Conservation (phyloP, 2,329 filamentous ascomycete genomes). For the Pyrenochaeta sp. region DNA sequence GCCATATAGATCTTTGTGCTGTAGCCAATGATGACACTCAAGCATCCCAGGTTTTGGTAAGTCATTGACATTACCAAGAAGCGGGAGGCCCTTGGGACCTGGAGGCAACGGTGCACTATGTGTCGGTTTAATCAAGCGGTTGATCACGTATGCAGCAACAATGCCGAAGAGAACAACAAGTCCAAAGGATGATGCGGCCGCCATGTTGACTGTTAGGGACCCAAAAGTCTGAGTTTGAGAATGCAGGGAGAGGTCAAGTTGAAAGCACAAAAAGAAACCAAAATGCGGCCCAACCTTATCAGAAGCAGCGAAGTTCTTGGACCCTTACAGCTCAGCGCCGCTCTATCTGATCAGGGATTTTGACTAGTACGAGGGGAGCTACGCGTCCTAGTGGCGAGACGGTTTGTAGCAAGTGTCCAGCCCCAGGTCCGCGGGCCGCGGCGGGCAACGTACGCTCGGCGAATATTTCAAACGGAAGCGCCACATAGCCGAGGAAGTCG, state of each 20-base stretch:
- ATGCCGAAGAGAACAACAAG: conserved; percentile 23
- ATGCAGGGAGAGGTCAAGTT: conserved; percentile 1
- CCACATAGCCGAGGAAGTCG: background rate
- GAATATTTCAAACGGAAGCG: background rate
- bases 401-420: conserved; percentile 16
- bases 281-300: background rate
- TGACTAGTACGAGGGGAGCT: conserved; percentile 8
- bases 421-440: background rate
- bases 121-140: conserved; percentile 11
- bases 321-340: conserved; percentile 6
- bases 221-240: background rate
- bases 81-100: conserved; percentile 58
- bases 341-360: conserved; percentile 5
- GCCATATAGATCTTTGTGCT: conserved; percentile 52
- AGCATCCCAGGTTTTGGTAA: conserved; percentile 52
- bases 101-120: conserved; percentile 54
- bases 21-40: conserved; percentile 56
- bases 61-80: conserved; percentile 62
- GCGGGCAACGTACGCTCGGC: conserved; percentile 6
- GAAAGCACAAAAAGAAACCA: background rate
- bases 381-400: conserved; percentile 5
- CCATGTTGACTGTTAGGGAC: conserved; percentile 5
- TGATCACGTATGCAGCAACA: conserved; percentile 18
- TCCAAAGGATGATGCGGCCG: conserved; percentile 24
- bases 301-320: background rate